Base-by-base conservation (phyloP, 306 rosid species). In the Lupinus albus region DNA sequence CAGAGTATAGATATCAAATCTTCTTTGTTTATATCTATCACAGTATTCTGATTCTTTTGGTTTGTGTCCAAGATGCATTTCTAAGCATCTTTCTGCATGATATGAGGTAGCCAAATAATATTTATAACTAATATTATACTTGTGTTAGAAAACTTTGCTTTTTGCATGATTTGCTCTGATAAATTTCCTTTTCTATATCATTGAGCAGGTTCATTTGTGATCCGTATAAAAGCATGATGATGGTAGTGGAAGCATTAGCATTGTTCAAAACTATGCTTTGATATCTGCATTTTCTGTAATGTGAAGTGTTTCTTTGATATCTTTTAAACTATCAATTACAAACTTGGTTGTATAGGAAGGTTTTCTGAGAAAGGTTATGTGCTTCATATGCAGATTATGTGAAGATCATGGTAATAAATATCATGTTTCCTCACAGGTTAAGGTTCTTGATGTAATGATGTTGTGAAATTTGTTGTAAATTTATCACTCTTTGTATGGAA, bases 171-270 rank as follows among this genome's bases (percentile, higher is more conserved):
- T 51, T 65, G 50, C 66, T 44, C 67, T 46, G 52, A 47, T 66
- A 3, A 33, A 8, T 32, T 20, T 64, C 47, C 48, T 48, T 60
- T 46, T 69, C 11, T 52, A 55, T 68, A 64, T 60, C 51, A 12
- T 32, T 82, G 76, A 54, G 68, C 87, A 91, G 97, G 96, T 85
- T 91, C 97, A 41, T 91, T 91, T 74, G 97, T 91, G 77, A 85
- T 88, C 71, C 96, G 96, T 32, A 87, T 91, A 77, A 91, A 91
- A 85, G 91, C 81, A 38, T 88, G 88, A 88, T 50, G 71, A 8
- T 46, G 44, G 45, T 30, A 75, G 64, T 67, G 70, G 42, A 69
- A 56, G 44, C 58, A 56, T 76, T 72, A 63, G 30, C 30, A 25
- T 2, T 25, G 30, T 39, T 25, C 65, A 47, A 41, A 76, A 53